These are phyloP conservation scores for Capsella rubella DNA, from an alignment of 441 rosid species.

Conservation along the genomic window DNA sequence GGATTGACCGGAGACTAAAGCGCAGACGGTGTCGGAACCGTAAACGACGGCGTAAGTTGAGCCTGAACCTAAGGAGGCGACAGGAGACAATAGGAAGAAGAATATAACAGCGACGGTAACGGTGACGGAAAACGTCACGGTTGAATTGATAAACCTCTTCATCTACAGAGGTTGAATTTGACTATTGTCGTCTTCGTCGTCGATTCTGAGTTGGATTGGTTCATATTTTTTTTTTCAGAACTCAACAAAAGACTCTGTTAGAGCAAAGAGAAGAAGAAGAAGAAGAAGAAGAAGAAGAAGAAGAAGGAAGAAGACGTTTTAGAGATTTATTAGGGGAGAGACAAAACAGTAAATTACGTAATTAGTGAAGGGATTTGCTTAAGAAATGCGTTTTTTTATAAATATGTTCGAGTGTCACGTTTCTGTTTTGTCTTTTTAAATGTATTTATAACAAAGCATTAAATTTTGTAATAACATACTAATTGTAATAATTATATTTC, in stretches of 20 bases:
- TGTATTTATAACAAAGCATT: neutral
- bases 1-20: conserved; percentile 56
- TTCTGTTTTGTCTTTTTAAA: conserved; percentile 22
- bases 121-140: conserved; percentile 44
- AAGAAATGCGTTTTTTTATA: conserved; percentile 26
- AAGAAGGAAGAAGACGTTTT: conserved; percentile 19
- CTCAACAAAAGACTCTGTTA: conserved; percentile 5
- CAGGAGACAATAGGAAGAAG: conserved; percentile 30
- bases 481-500: neutral
- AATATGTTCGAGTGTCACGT: conserved; percentile 35
- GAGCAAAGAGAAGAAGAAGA: neutral
- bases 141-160: conserved; percentile 48
- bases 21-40: conserved; percentile 71
- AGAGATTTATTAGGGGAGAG: conserved; percentile 3
- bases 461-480: neutral
- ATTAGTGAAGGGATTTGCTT: conserved; percentile 8
- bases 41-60: conserved; percentile 74
- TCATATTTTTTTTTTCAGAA: conserved; percentile 41
- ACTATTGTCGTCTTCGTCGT: conserved; percentile 42
- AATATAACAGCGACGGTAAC: conserved; percentile 39
- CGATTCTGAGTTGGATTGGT: conserved; percentile 34
- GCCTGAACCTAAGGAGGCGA: conserved; percentile 71
- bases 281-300: conserved; percentile 2
- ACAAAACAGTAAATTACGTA: conserved; percentile 38
- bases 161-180: conserved; percentile 47